phyloP scores from a whole-genome alignment of 2,329 filamentous ascomycete species.

The Ophiostoma pallidulum region DNA sequence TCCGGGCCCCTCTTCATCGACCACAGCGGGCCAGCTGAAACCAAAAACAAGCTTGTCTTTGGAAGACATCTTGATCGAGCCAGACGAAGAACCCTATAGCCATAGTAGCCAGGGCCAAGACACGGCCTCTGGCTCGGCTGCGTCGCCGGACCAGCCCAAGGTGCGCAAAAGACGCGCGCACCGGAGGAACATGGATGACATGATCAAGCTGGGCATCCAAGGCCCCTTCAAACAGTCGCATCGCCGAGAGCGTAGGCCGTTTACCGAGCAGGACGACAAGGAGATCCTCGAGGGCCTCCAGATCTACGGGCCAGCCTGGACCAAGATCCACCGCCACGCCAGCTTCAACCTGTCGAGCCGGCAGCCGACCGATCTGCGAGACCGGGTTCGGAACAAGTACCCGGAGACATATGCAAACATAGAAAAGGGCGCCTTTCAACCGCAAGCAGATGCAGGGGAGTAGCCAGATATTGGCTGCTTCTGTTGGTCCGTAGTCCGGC shows the following conservation, averaged over 20 bases:
- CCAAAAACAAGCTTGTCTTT: constrained; percentile 41
- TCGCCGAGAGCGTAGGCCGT: constrained; percentile 50
- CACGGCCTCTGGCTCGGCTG: constrained; percentile 6
- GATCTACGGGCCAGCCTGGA: constrained; percentile 54
- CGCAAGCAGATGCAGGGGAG: constrained; percentile 28
- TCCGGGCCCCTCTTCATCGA: neutral
- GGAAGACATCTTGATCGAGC: constrained; percentile 46
- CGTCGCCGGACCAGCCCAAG: constrained; percentile 20
- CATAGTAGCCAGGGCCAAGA: constrained; percentile 12
- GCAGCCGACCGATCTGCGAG: constrained; percentile 54
- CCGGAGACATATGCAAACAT: constrained; percentile 47
- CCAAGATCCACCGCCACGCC: constrained; percentile 52
- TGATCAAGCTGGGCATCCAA: constrained; percentile 46
- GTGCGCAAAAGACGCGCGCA: constrained; percentile 30
- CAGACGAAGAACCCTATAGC: constrained; percentile 28
- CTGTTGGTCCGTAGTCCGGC: no score
- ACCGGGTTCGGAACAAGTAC: constrained; percentile 55
- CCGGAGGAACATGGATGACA: constrained; percentile 35
- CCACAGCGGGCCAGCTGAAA: constrained; percentile 21
- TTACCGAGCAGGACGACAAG: constrained; percentile 52
- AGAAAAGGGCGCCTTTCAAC: constrained; percentile 43
- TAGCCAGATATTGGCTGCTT: no score
- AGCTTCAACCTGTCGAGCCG: constrained; percentile 48
- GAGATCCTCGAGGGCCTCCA: constrained; percentile 53
- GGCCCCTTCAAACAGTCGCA: constrained; percentile 54